Evolutionary conservation across 345 rosid species (phyloP), one percentile per base, ranked within the genome.

Genomic region (Combretum micranthum): DNA sequence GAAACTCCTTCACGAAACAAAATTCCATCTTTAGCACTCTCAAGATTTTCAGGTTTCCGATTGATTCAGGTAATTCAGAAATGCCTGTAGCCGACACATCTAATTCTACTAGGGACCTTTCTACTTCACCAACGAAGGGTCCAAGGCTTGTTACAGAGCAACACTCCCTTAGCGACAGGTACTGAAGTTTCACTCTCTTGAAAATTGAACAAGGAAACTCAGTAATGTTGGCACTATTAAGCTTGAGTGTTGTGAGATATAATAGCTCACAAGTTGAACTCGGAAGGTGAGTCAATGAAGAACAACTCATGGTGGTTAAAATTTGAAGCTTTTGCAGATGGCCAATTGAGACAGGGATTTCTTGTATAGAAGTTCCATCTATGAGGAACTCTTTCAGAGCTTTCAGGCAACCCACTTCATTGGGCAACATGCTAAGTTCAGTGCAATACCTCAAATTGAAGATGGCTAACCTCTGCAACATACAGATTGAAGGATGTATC

Each of bases 381-480:
- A n/a, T n/a, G n/a, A n/a, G n/a, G n/a, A n/a, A n/a, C n/a, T n/a
- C n/a, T n/a, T n/a, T n/a, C n/a, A n/a, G n/a, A n/a, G n/a, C n/a
- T n/a, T n/a, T n/a, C n/a, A n/a, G n/a, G n/a, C n/a, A n/a, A n/a
- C n/a, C n/a, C n/a, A n/a, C n/a, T n/a, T n/a, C n/a, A n/a, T 53
- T 53, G 10, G 56, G 56, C 56, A 53, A 53, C 4, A 42, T 17
- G 32, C 16, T 20, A 12, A 53, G 42, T 23, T 53, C 56, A 12
- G 21, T 53, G 56, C 56, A 53, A n/a, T 12, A 53, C 56, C 26
- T 53, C 56, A 53, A 53, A 23, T 23, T 53, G n/a, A 53, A 22
- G 56, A 4, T 21, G 15, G 4, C n/a, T 14, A 53, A 23, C 42
- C 15, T 53, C 56, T 21, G n/a, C 13, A 53, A 42, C n/a, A 16